Evolutionary conservation across 192 early-diverging fungal species (phyloP), one percentile per base, ranked within the genome.

Genomic region (Coemansia asiatica): DNA sequence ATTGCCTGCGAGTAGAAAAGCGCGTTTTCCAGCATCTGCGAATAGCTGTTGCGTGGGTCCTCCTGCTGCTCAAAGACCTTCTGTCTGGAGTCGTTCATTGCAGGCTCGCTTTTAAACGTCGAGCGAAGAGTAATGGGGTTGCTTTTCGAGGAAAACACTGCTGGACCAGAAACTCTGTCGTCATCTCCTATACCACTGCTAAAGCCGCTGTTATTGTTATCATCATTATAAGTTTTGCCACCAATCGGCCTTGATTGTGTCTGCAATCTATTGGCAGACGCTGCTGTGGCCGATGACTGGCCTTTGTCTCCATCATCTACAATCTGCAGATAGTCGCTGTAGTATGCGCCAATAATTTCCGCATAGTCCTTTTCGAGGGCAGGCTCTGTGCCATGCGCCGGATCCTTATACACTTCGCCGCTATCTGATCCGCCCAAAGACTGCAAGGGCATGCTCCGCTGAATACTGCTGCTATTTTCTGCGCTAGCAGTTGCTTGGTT

Each of bases 1-100:
- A 80, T 67, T 1, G 77, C 72, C 46, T 74, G 71, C 64, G 77
- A 80, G 56, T 80, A 80, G 44, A 80, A 80, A 40, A 80, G 61
- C 35, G 77, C 77, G 54, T 74, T 80, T 29, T 80, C 77, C 46
- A 80, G 64, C 64, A 68, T 80, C 61, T 70, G 77, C 61, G 77
- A 80, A 46, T 80, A 80, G 58, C 62, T 74, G 72, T 62, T 66
- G 27, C 55, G 64, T 2, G 50, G 23, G 13, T 58, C 57, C 6
- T 18, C 10, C 27, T 21, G 7, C 36, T 22, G n/a, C 16, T 16
- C 36, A 46, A 36, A 7, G 38, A n/a, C n/a, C 38, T 16, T 18
- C 23, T 1, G 22, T 47, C 15, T 40, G 18, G 8, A 16, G 1
- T 64, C 48, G 21, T 56, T 22, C 49, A 77, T 77, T 50, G 63